These are phyloP conservation scores for Chlamydomonas schloesseri DNA, from an alignment of 139 green algal genomes.

Conservation along the genomic window DNA sequence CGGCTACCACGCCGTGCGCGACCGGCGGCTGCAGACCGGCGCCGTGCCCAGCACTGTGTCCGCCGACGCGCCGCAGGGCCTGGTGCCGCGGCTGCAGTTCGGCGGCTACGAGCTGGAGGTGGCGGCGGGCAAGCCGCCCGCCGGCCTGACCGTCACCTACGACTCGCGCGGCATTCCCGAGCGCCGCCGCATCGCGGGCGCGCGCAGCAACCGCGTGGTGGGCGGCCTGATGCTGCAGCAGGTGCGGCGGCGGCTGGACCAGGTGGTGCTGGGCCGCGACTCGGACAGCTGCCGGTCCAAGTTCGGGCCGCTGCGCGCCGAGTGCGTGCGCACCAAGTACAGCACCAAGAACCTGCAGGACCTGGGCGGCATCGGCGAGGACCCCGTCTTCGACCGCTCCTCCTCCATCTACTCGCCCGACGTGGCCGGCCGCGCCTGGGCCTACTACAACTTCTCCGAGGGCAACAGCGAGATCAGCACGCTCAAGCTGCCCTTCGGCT, in stretches of 20 bases:
- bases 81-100: not conserved
- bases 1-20: not conserved
- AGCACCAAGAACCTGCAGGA: not conserved
- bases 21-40: not conserved
- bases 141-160: not conserved
- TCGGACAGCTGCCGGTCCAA: not conserved
- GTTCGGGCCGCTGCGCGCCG: conserved; percentile 4
- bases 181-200: conserved; percentile 6
- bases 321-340: not conserved
- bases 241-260: conserved; percentile 3
- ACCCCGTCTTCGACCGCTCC: conserved; percentile 40
- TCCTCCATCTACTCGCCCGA: conserved; percentile 28
- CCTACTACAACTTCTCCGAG: conserved; percentile 45
- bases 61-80: not conserved
- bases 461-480: conserved; percentile 35
- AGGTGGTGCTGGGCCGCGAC: not conserved
- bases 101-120: conserved; percentile 35
- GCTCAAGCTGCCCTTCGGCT: conserved; percentile 24
- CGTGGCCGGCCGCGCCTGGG: conserved; percentile 34
- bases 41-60: too few relatives aligned
- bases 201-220: conserved; percentile 43
- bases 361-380: conserved; percentile 38
- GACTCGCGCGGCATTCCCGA: not conserved
- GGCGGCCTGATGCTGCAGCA: conserved; percentile 56
- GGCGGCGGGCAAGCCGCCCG: not conserved